Evolutionary conservation across 129 eudicot genomes (phyloP), one percentile per base, ranked within the genome.

Genomic region (Pittosporum tobira): DNA sequence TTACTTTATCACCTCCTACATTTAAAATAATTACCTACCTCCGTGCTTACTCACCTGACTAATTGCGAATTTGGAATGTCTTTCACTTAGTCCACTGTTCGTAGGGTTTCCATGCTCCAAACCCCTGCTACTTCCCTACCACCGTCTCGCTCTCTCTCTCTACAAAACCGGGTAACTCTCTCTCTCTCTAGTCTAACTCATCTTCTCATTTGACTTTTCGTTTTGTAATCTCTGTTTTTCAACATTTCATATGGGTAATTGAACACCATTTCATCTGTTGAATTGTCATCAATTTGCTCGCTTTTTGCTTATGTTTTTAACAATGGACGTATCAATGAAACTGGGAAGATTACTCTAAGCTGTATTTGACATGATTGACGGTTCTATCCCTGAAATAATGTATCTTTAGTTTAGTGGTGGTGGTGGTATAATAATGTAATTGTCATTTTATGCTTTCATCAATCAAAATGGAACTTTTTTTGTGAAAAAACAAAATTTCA

Each of bases 21-120:
- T 24, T 48, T 48, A 1, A 21, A 21, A 20, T 1, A 20, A 48
- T 21, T 48, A 21, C 53, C 53, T 27, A 48, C 2, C 37, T 48
- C 53, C 28, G 26, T 27, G 16, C 53, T 27, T 24, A 19, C 26
- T n/a, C 31, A 6, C 40, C 40, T 34, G 11, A 6, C 40, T 1
- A 34, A 34, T 6, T 34, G 11, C n/a, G 36, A 12, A 53, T 53
- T 53, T 53, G 59, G 59, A 28, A 53, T 34, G 59, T 53, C 27
- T 53, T 11, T 3, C 57, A n/a, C n/a, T n/a, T n/a, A 30, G 58
- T 45, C 46, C 21, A 0, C 10, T 6, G 48, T 63, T 58, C 19
- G 38, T 63, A 63, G 59, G 68, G 68, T 64, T 64, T 64, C 46
- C 10, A 14, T 38, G 12, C 38, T 51, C 27, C 42, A 24, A 21